Conservation (phyloP, 495 filamentous ascomycete genomes). For the Penicillium soppii region DNA sequence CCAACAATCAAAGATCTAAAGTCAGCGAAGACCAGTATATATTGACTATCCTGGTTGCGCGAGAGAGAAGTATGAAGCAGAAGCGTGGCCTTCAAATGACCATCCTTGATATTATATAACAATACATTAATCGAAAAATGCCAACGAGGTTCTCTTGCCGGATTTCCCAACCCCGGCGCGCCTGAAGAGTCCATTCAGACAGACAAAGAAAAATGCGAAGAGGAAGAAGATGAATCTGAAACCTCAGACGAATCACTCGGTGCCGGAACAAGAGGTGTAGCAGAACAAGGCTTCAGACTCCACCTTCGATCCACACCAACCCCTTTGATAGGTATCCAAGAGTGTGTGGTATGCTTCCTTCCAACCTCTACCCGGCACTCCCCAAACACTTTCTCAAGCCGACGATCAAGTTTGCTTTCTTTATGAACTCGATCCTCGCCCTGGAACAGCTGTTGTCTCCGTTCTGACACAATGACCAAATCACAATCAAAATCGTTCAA, state of each 20-base stretch:
- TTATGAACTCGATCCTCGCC: constrained; percentile 1
- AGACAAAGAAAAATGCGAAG: not conserved
- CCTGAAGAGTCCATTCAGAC: not conserved
- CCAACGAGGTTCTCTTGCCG: no score
- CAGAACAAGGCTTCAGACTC: constrained; percentile 1
- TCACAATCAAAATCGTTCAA: constrained; percentile 8
- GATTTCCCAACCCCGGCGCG: no score
- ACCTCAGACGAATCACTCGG: not conserved
- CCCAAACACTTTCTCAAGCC: not conserved
- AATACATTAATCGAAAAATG: no score
- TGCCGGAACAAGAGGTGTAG: constrained; percentile 6
- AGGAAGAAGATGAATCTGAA: not conserved
- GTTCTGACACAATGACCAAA: constrained; percentile 5
- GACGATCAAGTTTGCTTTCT: constrained; percentile 4
- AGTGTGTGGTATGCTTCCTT: constrained; percentile 1
- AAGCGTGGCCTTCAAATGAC: no score
- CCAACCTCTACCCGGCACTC: constrained; percentile 4
- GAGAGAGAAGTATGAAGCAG: no score
- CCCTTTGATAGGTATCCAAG: constrained; percentile 5
- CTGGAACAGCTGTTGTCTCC: constrained; percentile 5
- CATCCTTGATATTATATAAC: no score
- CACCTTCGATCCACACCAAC: constrained; percentile 6
- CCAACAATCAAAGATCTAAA: no score
- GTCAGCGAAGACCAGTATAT: no score
- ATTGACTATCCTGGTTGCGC: no score